These are phyloP conservation scores for Halophytophthora polymorphica DNA, from an alignment of 352 stramenopile genomes.

Conservation along the genomic window DNA sequence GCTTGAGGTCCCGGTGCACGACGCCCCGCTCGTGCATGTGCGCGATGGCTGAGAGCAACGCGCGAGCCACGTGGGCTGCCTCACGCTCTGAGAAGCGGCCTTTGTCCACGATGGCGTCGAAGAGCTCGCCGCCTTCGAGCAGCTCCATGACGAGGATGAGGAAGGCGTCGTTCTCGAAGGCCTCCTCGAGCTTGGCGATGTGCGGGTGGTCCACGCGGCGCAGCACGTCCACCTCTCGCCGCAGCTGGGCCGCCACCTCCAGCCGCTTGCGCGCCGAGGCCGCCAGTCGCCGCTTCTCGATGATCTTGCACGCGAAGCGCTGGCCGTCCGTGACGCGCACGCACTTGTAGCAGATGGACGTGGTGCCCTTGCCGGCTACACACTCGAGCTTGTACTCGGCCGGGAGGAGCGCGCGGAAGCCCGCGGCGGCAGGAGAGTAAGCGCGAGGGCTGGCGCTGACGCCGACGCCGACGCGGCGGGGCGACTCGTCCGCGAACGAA, in stretches of 20 bases:
- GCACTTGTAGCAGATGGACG: slow-evolving; percentile 69
- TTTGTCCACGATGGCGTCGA: slow-evolving; percentile 74
- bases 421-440: too few relatives aligned
- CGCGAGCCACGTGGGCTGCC: slow-evolving; percentile 43
- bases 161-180: slow-evolving; percentile 68
- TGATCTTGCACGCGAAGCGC: slow-evolving; percentile 74
- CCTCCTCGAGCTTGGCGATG: slow-evolving; percentile 64
- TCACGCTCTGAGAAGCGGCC: slow-evolving; percentile 56
- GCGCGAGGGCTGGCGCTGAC: too few relatives aligned
- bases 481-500: slow-evolving; percentile 44
- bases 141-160: slow-evolving; percentile 74
- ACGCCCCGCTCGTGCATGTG: slow-evolving; percentile 75
- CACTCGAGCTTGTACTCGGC: slow-evolving; percentile 55
- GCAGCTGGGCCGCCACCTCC: slow-evolving; percentile 56
- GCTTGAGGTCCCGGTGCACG: slow-evolving; percentile 73
- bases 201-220: slow-evolving; percentile 56
- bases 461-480: slow-evolving; percentile 18
- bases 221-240: slow-evolving; percentile 68
- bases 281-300: slow-evolving; percentile 63
- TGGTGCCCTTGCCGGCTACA: slow-evolving; percentile 61
- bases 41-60: slow-evolving; percentile 64
- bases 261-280: slow-evolving; percentile 43
- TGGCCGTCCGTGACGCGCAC: slow-evolving; percentile 37
- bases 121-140: slow-evolving; percentile 76
- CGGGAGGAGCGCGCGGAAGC: slow-evolving; percentile 40